Evolutionary conservation across 306 rosid genomes (phyloP), one percentile per base, ranked within the genome.

Genomic region (Ziziphus jujuba): DNA sequence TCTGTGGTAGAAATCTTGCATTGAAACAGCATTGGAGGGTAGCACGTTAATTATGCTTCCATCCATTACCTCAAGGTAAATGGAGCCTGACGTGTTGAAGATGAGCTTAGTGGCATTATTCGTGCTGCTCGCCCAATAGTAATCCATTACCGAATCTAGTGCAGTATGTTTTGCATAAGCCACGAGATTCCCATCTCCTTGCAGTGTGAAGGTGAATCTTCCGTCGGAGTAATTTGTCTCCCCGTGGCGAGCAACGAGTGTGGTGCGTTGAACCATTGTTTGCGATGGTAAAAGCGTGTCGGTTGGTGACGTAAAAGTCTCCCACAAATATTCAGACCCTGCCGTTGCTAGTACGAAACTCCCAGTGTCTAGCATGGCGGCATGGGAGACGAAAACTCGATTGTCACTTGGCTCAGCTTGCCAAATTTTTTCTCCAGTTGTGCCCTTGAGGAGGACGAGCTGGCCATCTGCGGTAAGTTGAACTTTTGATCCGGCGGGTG

Each of bases 201-300:
- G 52, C 28, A 68, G 10, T 22, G 3, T 20, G 78, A 65, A 49
- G 48, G 33, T 70, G 57, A 90, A 78, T 72, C 86, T 85, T 64
- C 88, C 95, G 48, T 1, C 61, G 0, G 84, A 69, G 75, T 72
- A 81, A 64, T 84, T 84, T 2, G 65, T 51, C 20, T 70, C 77
- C 1, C 69, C 20, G 14, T 82, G 72, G 10, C 74, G 45, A 11
- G 84, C 79, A 49, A 70, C 43, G 3, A 87, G 72, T 2, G 0
- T 69, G 1, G 33, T 28, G 33, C 4, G 33, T 28, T 28, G 33
- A 14, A 10, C 34, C 3, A 90, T 7, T 9, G 52, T 51, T 44
- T 87, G 87, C 21, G 63, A 25, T 0, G 93, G 96, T 56, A 87
- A 74, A 60, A 90, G 71, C 0, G 96, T 90, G 60, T 87, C 87